These are phyloP conservation scores for Globisporangium ultimum DNA, from an alignment of 352 stramenopile species.

Conservation along the genomic window DNA sequence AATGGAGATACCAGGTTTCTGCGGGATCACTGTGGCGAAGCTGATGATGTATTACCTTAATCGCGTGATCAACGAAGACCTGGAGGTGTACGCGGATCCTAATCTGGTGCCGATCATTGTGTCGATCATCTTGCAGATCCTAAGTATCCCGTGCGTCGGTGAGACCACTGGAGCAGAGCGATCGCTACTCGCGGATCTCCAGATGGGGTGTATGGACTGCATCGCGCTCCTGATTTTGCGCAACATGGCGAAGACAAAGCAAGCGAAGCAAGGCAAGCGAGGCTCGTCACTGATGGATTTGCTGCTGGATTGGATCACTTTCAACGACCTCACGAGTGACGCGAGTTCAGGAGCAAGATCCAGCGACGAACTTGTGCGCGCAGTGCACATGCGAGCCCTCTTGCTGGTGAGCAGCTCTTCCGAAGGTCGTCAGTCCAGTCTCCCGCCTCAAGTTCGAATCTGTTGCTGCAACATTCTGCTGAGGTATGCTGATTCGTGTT, in stretches of 20 bases:
- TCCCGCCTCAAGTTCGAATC: constrained; percentile 47
- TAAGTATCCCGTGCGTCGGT: constrained; percentile 32
- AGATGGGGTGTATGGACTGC: constrained; percentile 71
- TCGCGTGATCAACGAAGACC: constrained; percentile 46
- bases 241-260: constrained; percentile 5
- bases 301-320: constrained; percentile 35
- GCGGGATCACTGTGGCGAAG: constrained; percentile 56
- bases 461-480: constrained; percentile 67
- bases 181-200: constrained; percentile 50
- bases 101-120: constrained; percentile 22
- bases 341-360: constrained; percentile 1
- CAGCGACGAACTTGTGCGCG: constrained; percentile 2
- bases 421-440: constrained; percentile 15
- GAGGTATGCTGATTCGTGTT: constrained; percentile 29
- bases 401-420: constrained; percentile 14
- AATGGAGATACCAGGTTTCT: constrained; percentile 20
- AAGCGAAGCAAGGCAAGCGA: background rate
- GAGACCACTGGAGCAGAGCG: constrained; percentile 16
- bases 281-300: constrained; percentile 23
- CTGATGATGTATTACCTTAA: constrained; percentile 80
- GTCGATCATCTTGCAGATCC: constrained; percentile 39
- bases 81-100: constrained; percentile 17
- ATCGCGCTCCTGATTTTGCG: constrained; percentile 42
- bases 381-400: constrained; percentile 11
- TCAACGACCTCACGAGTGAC: background rate